A percentile compares a stretch with the other conserved stretches of the same genome.
Conservation (phyloP, 192 early-diverging fungal genomes). For the Powellomyces hirtus region DNA sequence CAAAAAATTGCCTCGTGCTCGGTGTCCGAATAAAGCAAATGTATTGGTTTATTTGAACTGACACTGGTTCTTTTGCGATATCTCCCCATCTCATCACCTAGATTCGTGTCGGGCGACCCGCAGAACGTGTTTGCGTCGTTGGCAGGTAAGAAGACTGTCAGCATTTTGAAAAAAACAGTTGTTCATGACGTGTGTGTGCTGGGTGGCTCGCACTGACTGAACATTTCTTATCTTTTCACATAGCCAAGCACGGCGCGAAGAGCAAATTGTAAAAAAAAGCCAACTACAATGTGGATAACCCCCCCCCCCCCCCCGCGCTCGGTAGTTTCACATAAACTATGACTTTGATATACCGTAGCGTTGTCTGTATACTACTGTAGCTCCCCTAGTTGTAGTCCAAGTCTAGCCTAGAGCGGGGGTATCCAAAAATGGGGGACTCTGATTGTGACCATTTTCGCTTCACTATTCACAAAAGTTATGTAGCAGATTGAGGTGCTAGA, state of each 20-base stretch:
- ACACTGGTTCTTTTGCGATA: not conserved
- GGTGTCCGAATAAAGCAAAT: no score
- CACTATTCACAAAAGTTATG: no score
- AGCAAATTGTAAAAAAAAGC: conserved; percentile 26
- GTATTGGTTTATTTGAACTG: not conserved
- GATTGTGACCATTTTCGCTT: no score
- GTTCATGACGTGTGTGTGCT: not conserved
- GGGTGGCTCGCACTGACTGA: not conserved
- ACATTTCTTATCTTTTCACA: not conserved
- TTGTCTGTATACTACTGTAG: no score
- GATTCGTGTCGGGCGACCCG: conserved; percentile 25
- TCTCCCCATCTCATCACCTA: not conserved
- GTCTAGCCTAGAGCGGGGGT: no score
- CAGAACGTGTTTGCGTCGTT: conserved; percentile 24
- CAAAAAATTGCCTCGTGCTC: not conserved
- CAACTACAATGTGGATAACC: no score
- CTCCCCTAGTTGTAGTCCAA: no score
- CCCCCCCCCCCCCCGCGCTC: no score
- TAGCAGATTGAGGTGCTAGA: no score
- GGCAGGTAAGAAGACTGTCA: conserved; percentile 4
- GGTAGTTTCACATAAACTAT: no score
- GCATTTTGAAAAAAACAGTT: not conserved
- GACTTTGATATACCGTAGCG: no score
- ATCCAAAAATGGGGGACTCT: no score
- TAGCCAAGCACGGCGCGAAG: conserved; percentile 22